Base-by-base conservation (phyloP, 139 green algal species). In the Dunaliella sp. region DNA sequence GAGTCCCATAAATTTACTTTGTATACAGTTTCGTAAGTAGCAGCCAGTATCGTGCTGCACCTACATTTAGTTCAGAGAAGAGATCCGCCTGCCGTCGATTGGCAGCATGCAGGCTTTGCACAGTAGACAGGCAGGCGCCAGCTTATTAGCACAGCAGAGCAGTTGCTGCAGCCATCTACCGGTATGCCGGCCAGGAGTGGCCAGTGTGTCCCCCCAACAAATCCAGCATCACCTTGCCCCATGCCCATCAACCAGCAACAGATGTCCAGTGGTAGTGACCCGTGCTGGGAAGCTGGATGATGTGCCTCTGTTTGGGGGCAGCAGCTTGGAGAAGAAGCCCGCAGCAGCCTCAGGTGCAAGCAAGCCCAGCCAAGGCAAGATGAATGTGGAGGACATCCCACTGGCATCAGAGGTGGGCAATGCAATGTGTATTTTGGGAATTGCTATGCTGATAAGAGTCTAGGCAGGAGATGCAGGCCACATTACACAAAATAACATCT, bases 371-470 rank as follows among this genome's bases (percentile, higher is more conserved):
- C 1, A 77, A 34, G 80, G 85, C 32, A 80, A 90, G 24, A 26
- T 35, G 2, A 87, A 87, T 2, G 26, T 95, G 22, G 91, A 92
- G 31, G 92, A 93, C 2, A 85, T 95, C n/a, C 80, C 84, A 24
- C 80, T 95, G 0, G 78, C 85, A n/a, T 91, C 88, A 26, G 87
- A 90, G 92, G 92, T 95, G 79, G 76, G 83, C 26, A 28, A 0
- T n/a, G 32, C 7, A 1, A 21, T 58, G 2, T 36, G 26, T 1
- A 2, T 1, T 32, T 58, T 36, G 36, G 1, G 7, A 65, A 72
- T 28, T 0, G 0, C 35, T 26, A 28, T 72, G 22, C 77, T 88
- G n/a, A n/a, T n/a, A n/a, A 81, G 33, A 28, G 16, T n/a, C 82
- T 77, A 36, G n/a, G 0, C 57, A 77, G 1, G 32, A 58, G 1